Base-by-base conservation (phyloP, 768 basidiomycete genomes). In the Boletus rufocinnamomeus region DNA sequence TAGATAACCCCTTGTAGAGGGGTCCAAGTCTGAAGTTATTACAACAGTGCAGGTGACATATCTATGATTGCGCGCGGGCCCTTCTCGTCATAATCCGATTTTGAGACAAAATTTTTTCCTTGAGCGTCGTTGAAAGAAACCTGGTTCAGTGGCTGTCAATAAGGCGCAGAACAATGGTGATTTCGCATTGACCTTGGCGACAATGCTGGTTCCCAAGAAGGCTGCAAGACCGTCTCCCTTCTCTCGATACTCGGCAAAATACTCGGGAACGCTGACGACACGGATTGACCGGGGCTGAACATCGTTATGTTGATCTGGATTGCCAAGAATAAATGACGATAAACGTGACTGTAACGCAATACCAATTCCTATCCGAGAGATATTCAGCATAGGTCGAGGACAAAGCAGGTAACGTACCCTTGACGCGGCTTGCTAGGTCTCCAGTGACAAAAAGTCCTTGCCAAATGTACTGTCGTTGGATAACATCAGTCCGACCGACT, bases 211-310 rank as follows among this genome's bases (percentile, higher is more conserved):
- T 1, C 93, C 93, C 56, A 95, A 74, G 77, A 93, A 95, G 13
- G 88, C 85, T 5, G 91, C 88, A 40, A 87, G 77, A 2, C 88
- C 88, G 53, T 93, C 91, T 2, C 92, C 93, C 45, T 85, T 90
- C 50, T 93, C 91, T 56, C 91, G 80, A 66, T 91, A 97, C 70
- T 95, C 93, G 9, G 89, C 87, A 69, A 93, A 97, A 72, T 95
- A 95, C 34, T 95, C 93, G 1, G 94, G 93, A 9, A 94, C 82
- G 37, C 76, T 81, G 50, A 92, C 69, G 7, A 85, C 77, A 25
- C 85, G 82, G 41, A 86, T 83, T 30, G 75, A 72, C 32, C 84
- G 82, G n/a, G 91, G 79, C 64, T 92, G 91, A 23, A 89, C 76
- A 13, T 93, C 89, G 34, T 84, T 87, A 50, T 80, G 78, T 37